phyloP scores from a whole-genome alignment of 1,284 basidiomycete species.

The Kalmanozyma brasiliensis region DNA sequence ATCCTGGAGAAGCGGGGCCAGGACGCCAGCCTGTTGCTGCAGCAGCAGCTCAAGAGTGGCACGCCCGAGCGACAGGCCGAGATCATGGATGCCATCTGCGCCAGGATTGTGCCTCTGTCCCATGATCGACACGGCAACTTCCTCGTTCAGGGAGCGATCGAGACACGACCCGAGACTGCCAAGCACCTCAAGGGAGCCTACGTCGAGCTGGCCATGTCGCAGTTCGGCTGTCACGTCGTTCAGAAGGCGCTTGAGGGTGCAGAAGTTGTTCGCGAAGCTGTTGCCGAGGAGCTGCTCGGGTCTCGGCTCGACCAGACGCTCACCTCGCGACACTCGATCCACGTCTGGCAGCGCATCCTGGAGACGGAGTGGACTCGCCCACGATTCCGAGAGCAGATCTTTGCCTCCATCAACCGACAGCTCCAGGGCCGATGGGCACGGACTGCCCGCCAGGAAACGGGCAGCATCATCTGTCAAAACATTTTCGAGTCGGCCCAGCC shows the following conservation, averaged over 20 bases:
- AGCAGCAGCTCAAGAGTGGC: constrained; percentile 59
- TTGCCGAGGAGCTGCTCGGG: constrained; percentile 56
- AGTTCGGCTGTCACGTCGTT: constrained; percentile 63
- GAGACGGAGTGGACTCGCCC: constrained; percentile 50
- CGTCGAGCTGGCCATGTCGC: constrained; percentile 54
- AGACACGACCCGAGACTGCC: constrained; percentile 29
- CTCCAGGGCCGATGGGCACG: constrained; percentile 56
- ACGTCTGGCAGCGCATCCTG: constrained; percentile 61
- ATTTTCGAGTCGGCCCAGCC: constrained; percentile 57
- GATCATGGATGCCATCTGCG: constrained; percentile 48
- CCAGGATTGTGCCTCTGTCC: constrained; percentile 38
- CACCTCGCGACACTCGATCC: constrained; percentile 56
- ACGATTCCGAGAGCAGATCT: constrained; percentile 41
- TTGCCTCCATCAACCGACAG: constrained; percentile 51
- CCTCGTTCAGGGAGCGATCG: constrained; percentile 56
- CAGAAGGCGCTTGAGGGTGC: constrained; percentile 54
- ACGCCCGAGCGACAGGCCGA: constrained; percentile 21
- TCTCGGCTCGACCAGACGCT: constrained; percentile 53
- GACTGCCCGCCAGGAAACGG: constrained; percentile 58
- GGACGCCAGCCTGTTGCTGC: constrained; percentile 57
- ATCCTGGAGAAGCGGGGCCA: constrained; percentile 43
- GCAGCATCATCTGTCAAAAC: constrained; percentile 62
- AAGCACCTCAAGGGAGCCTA: constrained; percentile 47
- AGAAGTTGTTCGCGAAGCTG: constrained; percentile 26
- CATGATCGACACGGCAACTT: constrained; percentile 63